phyloP scores from a whole-genome alignment of 371 early-diverging fungal species.

The Apophysomyces elegans region DNA sequence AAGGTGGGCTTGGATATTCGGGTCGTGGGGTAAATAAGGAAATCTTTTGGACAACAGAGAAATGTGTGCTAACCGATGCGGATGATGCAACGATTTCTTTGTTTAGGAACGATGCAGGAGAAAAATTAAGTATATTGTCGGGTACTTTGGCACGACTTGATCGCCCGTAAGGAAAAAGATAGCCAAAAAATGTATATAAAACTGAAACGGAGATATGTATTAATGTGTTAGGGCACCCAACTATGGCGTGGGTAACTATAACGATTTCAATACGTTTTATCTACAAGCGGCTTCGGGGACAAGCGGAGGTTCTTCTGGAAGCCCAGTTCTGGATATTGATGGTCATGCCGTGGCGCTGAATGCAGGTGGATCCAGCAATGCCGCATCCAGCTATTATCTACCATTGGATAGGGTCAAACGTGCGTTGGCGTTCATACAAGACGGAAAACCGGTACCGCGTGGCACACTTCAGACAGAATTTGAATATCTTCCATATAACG shows the following conservation, averaged over 20 bases:
- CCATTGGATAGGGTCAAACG: slow-evolving; percentile 69
- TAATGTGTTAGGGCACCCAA: slow-evolving; percentile 59
- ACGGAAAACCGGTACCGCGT: slow-evolving; percentile 65
- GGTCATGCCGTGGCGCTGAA: slow-evolving; percentile 72
- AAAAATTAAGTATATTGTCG: slow-evolving; percentile 44
- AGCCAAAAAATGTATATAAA: not conserved
- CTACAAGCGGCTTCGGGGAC: slow-evolving; percentile 73
- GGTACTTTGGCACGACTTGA: slow-evolving; percentile 83
- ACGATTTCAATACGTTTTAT: slow-evolving; percentile 74
- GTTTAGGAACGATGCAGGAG: slow-evolving; percentile 31
- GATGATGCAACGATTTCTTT: not conserved
- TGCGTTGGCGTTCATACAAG: slow-evolving; percentile 64
- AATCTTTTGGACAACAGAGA: not conserved
- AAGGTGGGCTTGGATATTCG: slow-evolving; percentile 83
- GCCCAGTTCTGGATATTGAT: slow-evolving; percentile 68
- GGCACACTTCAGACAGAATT: slow-evolving; percentile 80
- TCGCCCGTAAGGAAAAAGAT: slow-evolving; percentile 38
- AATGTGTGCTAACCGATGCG: not conserved
- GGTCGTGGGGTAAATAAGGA: slow-evolving; percentile 66
- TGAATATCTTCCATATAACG: slow-evolving; percentile 64
- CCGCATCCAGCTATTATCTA: slow-evolving; percentile 60
- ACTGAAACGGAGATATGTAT: too few relatives aligned
- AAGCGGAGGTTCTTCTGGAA: slow-evolving; percentile 70
- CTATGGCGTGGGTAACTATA: slow-evolving; percentile 72
- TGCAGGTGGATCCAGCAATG: slow-evolving; percentile 64